phyloP scores from a whole-genome alignment of 352 stramenopile genomes.

The Phytophthora syringae region DNA sequence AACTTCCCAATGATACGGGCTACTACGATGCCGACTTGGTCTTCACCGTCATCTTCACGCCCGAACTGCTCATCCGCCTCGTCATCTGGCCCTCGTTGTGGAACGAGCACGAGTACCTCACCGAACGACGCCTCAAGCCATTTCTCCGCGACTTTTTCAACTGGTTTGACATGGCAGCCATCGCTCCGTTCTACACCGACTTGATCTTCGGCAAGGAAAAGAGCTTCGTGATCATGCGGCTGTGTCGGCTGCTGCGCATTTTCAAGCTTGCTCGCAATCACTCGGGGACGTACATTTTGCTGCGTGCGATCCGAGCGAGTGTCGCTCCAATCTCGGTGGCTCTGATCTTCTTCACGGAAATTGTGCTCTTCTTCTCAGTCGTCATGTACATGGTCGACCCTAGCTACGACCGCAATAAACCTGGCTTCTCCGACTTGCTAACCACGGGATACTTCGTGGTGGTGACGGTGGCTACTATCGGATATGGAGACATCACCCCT shows the following conservation, averaged over 20 bases:
- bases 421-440: slow-evolving; percentile 77
- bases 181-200: slow-evolving; percentile 80
- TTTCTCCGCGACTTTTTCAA: slow-evolving; percentile 84
- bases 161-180: slow-evolving; percentile 78
- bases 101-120: slow-evolving; percentile 75
- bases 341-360: slow-evolving; percentile 84
- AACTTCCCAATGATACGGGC: slow-evolving; percentile 46
- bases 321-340: slow-evolving; percentile 81
- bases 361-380: slow-evolving; percentile 82
- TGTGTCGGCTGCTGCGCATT: slow-evolving; percentile 77
- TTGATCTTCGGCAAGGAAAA: slow-evolving; percentile 75
- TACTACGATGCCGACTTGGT: slow-evolving; percentile 75
- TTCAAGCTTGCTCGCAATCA: slow-evolving; percentile 84
- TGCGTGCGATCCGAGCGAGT: slow-evolving; percentile 74
- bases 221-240: slow-evolving; percentile 74
- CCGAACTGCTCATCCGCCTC: slow-evolving; percentile 71
- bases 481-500: slow-evolving; percentile 80
- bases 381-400: slow-evolving; percentile 86
- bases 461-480: slow-evolving; percentile 77
- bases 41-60: slow-evolving; percentile 78
- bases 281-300: slow-evolving; percentile 79
- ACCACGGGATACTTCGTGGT: slow-evolving; percentile 81
- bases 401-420: slow-evolving; percentile 64
- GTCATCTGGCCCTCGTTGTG: slow-evolving; percentile 80
- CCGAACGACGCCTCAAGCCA: slow-evolving; percentile 63